phyloP scores from a whole-genome alignment of 169 alveolate species.

The Plasmodium billcollinsi region DNA sequence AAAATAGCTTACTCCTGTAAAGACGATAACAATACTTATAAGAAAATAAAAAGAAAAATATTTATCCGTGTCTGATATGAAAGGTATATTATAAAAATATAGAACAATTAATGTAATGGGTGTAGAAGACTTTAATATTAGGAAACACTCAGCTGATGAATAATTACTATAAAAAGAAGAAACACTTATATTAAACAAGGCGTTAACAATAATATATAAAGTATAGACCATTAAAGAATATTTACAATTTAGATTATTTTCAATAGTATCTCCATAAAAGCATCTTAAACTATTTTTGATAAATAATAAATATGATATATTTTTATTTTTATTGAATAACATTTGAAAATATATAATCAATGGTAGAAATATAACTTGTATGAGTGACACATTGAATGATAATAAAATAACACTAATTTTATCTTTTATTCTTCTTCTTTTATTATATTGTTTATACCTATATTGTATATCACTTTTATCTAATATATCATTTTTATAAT shows the following conservation, averaged over 20 bases:
- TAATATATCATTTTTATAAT: neutral
- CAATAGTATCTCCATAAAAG: conserved; percentile 50
- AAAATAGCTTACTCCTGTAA: conserved; percentile 70
- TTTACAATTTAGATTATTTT: conserved; percentile 54
- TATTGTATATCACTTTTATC: no score
- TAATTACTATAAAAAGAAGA: conserved; percentile 52
- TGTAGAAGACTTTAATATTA: conserved; percentile 71
- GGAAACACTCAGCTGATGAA: conserved; percentile 71
- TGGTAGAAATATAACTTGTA: conserved; percentile 54
- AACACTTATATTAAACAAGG: conserved; percentile 61
- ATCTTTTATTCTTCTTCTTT: neutral
- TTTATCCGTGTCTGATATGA: conserved; percentile 66
- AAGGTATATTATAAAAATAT: conserved; percentile 54
- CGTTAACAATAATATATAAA: conserved; percentile 48
- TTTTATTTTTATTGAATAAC: conserved; percentile 35
- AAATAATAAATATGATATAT: conserved; percentile 40
- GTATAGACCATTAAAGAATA: conserved; percentile 25
- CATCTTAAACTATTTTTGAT: conserved; percentile 54
- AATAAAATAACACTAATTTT: conserved; percentile 56
- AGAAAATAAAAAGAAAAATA: conserved; percentile 62
- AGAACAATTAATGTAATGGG: conserved; percentile 66
- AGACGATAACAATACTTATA: conserved; percentile 52
- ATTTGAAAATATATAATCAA: conserved; percentile 57
- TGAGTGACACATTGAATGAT: conserved; percentile 45
- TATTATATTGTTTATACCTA: neutral